Evolutionary conservation across 139 green algal genomes (phyloP), one percentile per base, ranked within the genome.

Genomic region (Chlorella sorokiniana): DNA sequence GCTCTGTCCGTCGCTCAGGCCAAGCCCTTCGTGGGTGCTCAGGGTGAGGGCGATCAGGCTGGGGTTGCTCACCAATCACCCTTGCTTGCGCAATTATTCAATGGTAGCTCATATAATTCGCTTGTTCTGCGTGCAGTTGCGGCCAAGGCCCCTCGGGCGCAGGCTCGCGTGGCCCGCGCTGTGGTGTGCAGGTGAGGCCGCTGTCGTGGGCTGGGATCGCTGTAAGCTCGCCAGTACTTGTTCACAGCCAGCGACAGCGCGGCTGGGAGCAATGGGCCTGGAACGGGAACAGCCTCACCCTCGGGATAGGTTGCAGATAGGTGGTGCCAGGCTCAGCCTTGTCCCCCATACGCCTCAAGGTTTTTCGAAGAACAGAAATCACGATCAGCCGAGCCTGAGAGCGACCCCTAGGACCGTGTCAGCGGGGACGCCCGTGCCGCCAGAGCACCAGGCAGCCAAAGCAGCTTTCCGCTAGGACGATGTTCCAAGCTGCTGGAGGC

Each of bases 151-250:
- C 29, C 31, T 14, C 71, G 40, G 38, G 54, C 25, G 25, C 31
- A 54, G 40, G 31, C 51, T 31, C 73, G 71, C 31, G 82, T 70
- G 48, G 76, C 63, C 37, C 42, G 44, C 22, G 48, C 40, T 40
- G 74, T 86, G 69, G 72, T 76, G 41, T 86, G 82, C 82, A 86
- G 74, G 82, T 86, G 63, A 59, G 82, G 25, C 31, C 40, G 41
- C 37, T 25, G 27, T 25, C 22, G 68, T 20, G 37, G 20, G 48
- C 22, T 3, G 27, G n/a, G 16, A 22, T 1, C 38, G 14, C 37
- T 18, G 65, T n/a, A 20, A 72, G 65, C 0, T 25, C 9, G 0
- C 11, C 10, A 54, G 51, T 8, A 27, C 20, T 4, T 40, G 45
- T 45, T 48, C 64, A 14, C 64, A 8, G 27, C 69, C 25, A 38